Base-by-base conservation (phyloP, 768 basidiomycete genomes). In the Kwoniella mangroviensis region DNA sequence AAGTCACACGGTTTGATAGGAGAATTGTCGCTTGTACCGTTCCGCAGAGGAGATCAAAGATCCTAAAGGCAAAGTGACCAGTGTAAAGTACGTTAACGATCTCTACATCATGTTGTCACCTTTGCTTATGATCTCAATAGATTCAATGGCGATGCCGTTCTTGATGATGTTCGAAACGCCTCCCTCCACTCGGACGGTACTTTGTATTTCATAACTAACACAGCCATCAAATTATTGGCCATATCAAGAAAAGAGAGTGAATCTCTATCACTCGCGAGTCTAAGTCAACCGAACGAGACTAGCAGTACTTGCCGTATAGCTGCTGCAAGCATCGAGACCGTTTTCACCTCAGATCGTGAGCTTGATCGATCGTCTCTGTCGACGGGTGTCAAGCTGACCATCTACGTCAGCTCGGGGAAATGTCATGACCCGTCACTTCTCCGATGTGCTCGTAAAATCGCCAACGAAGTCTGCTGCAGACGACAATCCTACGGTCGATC, bases 311-410 rank as follows among this genome's bases (percentile, higher is more conserved):
- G 43, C 4, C 43, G 26, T 11, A 67, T 72, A 10, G 43, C 52
- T 24, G 61, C 73, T 0, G 43, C 59, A n/a, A 54, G 68, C 51
- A 41, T 71, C 4, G 75, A 74, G 3, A 57, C 26, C 4, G 60
- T 58, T 17, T 73, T 73, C 43, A 42, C 62, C 7, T 42, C 74
- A 2, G 74, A 78, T 53, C 19, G 76, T 75, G 22, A 68, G 76
- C 10, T 56, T 7, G 10, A 34, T 51, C 53, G 10, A 5, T n/a
- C 10, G 43, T 4, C 62, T 26, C 17, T 22, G 49, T 34, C 12
- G 21, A 61, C 19, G 12, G 15, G 15, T 43, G 17, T 22, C 9
- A 24, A 45, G 45, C 45, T 49, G 45, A 55, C 60, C 4, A n/a
- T 15, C 51, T 10, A 42, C 28, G 1, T 21, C 53, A 78, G 74